A percentile compares a stretch with the other conserved stretches of the same genome.
These are phyloP conservation scores for Gloeopeniophorella convolvens DNA, from an alignment of 768 basidiomycete species.

Conservation along the genomic window DNA sequence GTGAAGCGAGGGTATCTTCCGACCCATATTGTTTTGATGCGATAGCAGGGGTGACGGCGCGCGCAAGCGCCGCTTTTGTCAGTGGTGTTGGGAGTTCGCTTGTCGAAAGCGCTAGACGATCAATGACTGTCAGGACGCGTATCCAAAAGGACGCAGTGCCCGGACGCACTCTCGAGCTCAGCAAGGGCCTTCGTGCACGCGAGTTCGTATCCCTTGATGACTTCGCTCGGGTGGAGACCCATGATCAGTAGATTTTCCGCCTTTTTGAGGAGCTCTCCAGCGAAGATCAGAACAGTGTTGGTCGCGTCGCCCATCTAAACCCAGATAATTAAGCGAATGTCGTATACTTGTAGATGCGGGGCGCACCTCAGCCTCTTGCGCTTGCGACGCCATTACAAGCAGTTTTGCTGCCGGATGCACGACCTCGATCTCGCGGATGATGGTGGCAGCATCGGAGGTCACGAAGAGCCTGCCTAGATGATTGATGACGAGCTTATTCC, in stretches of 20 bases:
- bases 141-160: too few relatives aligned
- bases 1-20: conserved; percentile 71
- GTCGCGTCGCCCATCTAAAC: conserved; percentile 93
- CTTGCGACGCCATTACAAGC: conserved; percentile 98
- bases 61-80: conserved; percentile 58
- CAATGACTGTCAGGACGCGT: conserved; percentile 1
- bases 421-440: conserved; percentile 96
- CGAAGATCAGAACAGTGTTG: conserved; percentile 91
- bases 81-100: conserved; percentile 66
- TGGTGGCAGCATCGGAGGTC: conserved; percentile 98
- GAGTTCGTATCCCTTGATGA: conserved; percentile 92
- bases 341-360: background rate
- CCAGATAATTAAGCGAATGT: background rate
- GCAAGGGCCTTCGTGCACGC: conserved; percentile 76
- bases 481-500: conserved; percentile 97
- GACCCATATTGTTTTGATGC: conserved; percentile 97
- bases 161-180: conserved; percentile 83
- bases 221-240: conserved; percentile 96
- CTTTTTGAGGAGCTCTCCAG: conserved; percentile 90
- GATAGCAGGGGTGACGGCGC: conserved; percentile 84
- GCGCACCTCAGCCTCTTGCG: conserved; percentile 88
- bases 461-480: conserved; percentile 94
- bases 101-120: conserved; percentile 54
- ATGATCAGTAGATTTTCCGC: conserved; percentile 89
- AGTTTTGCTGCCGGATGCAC: conserved; percentile 98